Evolutionary conservation across 2,329 filamentous ascomycete species (phyloP), one percentile per base, ranked within the genome.

Genomic region (Ceratocystis huliohia): DNA sequence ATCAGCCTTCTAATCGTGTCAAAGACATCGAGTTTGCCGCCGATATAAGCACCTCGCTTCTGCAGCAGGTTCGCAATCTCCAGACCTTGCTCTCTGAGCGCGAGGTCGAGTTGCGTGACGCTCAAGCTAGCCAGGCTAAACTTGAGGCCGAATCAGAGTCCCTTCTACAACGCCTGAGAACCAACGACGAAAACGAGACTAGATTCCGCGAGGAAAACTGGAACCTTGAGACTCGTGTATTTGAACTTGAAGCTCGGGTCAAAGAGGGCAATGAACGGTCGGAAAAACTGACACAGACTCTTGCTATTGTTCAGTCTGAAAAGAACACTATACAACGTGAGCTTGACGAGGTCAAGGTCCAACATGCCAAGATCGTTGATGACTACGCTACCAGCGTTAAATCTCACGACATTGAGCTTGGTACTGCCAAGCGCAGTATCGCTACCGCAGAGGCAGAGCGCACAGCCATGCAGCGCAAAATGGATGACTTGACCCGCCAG

Each of bases 1-100:
- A 97, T 71, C 93, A 96, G 73, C 89, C 90, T 1, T 84, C 88
- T 8, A 94, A 87, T 73, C 86, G 92, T 64, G 87, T 96, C 13
- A 91, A 97, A 74, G 94, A 99, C 73, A 96, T 99, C 73, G 91
- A 96, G 72, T 96, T 99, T 73, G 94, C 93, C n/a, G 92, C 94
- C 63, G 93, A 99, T 74, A 96, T 99, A 72, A 96, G 91, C 73
- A 96, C 91, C 5, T 96, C 91, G 1, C 81, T 99, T 64, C 87
- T 99, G 64, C 86, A 88, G n/a, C 94, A 97, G 77, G 89, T 99
- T 63, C 88, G 94, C 69, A 91, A 94, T 73, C 78, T 99, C 65
- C 94, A 99, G 75, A 82, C 86, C 1, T 80, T 96, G 17, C 81
- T 99, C 10, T 83, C 87, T 0, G 91, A 97, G 76, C 89, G 91